phyloP scores from a whole-genome alignment of 2,329 filamentous ascomycete species.

The Botrytis pseudocinerea region DNA sequence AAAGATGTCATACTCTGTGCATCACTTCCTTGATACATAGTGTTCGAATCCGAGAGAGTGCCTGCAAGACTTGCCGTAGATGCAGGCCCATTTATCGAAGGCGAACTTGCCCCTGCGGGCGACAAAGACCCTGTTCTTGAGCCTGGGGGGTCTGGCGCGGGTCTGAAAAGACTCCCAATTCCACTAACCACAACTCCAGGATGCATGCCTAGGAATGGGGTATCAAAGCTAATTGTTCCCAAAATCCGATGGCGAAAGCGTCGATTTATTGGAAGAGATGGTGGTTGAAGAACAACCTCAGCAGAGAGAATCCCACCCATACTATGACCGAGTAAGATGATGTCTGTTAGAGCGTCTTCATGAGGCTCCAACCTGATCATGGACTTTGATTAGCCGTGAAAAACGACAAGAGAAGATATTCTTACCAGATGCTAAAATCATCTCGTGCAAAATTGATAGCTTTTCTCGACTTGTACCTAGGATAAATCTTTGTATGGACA shows the following conservation, averaged over 20 bases:
- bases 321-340: conserved; percentile 82
- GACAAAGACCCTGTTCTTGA: conserved; percentile 26
- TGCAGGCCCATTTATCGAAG: conserved; percentile 27
- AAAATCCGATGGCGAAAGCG: conserved; percentile 73
- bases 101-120: conserved; percentile 28
- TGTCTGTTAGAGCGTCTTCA: conserved; percentile 70
- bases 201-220: conserved; percentile 85
- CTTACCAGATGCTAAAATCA: conserved; percentile 76
- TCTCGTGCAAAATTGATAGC: conserved; percentile 73
- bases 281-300: conserved; percentile 67
- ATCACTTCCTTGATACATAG: conserved; percentile 32
- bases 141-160: conserved; percentile 44
- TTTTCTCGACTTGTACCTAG: conserved; percentile 74
- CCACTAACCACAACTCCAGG: conserved; percentile 84
- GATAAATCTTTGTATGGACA: conserved; percentile 85
- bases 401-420: not conserved
- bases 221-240: conserved; percentile 80
- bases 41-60: conserved; percentile 31
- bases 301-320: conserved; percentile 85
- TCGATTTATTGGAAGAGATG: conserved; percentile 29
- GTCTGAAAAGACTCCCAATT: conserved; percentile 72
- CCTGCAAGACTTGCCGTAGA: conserved; percentile 31
- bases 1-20: conserved; percentile 35
- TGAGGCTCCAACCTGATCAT: conserved; percentile 67
- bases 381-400: conserved; percentile 26